A percentile compares a stretch with the other conserved stretches of the same genome.
phyloP scores from a whole-genome alignment of 257 asterid species.

The Gynochthodes officinalis region DNA sequence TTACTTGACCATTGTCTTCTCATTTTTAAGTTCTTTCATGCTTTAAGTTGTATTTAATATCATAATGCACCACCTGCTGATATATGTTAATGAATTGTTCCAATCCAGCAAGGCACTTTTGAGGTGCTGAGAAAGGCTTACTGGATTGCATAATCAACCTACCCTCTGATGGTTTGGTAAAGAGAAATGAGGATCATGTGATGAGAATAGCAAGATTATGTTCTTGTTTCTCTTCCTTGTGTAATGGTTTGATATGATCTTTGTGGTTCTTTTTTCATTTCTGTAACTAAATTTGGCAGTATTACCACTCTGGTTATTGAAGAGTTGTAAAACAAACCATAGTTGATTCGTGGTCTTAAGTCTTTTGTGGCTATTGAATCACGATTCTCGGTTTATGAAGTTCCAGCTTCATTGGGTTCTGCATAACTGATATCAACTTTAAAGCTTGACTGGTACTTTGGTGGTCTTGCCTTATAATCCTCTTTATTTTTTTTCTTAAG shows the following conservation, averaged over 20 bases:
- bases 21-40: background rate
- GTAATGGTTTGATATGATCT: background rate
- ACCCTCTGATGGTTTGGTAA: background rate
- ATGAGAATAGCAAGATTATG: background rate
- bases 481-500: background rate
- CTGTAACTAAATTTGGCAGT: background rate
- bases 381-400: background rate
- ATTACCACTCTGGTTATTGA: background rate
- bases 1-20: background rate
- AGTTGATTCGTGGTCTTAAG: background rate
- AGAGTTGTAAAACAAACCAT: background rate
- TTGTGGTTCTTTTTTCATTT: background rate
- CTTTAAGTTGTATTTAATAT: background rate
- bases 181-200: background rate
- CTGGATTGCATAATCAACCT: background rate
- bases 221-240: background rate
- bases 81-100: background rate
- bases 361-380: background rate
- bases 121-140: background rate
- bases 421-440: background rate
- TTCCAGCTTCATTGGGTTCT: background rate
- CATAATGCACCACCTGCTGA: background rate
- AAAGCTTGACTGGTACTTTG: background rate
- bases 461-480: background rate
- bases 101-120: background rate